Conservation (phyloP, 2,329 filamentous ascomycete genomes). For the Phoma herbarum region DNA sequence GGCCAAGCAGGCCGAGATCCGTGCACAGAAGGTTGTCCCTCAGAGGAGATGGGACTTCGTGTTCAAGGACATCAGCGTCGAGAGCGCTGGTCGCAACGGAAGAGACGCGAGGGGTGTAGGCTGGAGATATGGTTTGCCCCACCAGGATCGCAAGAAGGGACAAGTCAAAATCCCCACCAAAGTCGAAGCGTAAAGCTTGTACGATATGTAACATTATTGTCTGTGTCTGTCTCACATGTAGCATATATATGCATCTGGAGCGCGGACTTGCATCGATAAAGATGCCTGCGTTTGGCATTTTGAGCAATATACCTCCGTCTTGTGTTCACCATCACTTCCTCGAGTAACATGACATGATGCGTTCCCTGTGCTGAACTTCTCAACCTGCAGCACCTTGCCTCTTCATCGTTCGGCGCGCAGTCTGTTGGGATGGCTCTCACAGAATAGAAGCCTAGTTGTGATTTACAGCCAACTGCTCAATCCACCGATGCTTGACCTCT, state of each 20-base stretch:
- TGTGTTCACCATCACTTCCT: conserved; percentile 4
- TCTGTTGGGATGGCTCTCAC: no score
- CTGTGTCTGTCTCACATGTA: conserved; percentile 32
- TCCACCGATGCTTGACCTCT: neutral
- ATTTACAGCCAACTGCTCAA: no score
- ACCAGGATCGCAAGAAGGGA: conserved; percentile 69
- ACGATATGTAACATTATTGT: conserved; percentile 35
- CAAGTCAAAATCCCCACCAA: conserved; percentile 69
- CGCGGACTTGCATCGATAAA: conserved; percentile 18
- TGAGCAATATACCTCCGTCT: conserved; percentile 25
- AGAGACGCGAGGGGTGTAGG: conserved; percentile 63
- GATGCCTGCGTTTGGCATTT: conserved; percentile 18
- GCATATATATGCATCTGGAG: conserved; percentile 26
- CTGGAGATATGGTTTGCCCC: conserved; percentile 68
- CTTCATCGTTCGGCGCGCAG: neutral
- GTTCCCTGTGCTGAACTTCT: neutral
- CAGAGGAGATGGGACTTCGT: conserved; percentile 67
- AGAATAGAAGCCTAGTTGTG: no score
- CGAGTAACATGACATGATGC: no score
- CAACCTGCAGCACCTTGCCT: neutral
- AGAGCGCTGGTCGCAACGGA: conserved; percentile 64
- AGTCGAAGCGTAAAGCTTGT: conserved; percentile 56
- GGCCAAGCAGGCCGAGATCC: conserved; percentile 55
- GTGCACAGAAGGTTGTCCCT: conserved; percentile 55
- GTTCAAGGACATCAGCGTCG: conserved; percentile 65